phyloP scores from a whole-genome alignment of 345 rosid species.

The Dovyalis caffra region DNA sequence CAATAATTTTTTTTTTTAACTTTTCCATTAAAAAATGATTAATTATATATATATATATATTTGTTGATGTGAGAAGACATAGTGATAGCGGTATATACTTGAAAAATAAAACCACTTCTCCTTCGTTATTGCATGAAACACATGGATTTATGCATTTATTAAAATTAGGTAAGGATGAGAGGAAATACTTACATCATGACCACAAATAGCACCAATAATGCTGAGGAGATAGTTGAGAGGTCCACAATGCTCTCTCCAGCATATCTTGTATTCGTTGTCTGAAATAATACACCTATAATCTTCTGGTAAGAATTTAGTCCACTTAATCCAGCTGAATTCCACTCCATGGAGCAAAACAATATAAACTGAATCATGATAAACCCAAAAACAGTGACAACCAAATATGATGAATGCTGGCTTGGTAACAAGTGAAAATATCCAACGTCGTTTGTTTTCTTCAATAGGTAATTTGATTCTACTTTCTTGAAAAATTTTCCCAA shows the following conservation, averaged over 20 bases:
- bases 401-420: conserved; percentile 10
- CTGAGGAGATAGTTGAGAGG: conserved; percentile 52
- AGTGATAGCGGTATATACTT: no score
- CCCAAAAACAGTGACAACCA: conserved; percentile 47
- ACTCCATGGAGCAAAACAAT: conserved; percentile 42
- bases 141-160: no score
- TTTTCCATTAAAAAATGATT: no score
- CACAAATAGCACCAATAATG: conserved; percentile 52
- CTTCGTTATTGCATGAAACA: no score
- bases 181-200: conserved; percentile 61
- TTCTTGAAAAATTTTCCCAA: conserved; percentile 34
- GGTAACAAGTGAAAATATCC: conserved; percentile 52
- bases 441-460: conserved; percentile 35
- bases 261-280: conserved; percentile 54
- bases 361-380: conserved; percentile 38
- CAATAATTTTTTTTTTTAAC: no score
- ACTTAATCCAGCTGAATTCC: conserved; percentile 42
- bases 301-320: conserved; percentile 46
- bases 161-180: neutral
- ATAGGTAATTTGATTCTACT: conserved; percentile 33
- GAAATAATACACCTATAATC: conserved; percentile 42
- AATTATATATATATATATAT: no score
- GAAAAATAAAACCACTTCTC: no score
- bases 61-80: no score
- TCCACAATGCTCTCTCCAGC: conserved; percentile 57